A percentile compares a stretch with the other conserved stretches of the same genome.
These are phyloP conservation scores for Phaeophleospora eucalypticola DNA, from an alignment of 2,329 filamentous ascomycete species.

Conservation along the genomic window DNA sequence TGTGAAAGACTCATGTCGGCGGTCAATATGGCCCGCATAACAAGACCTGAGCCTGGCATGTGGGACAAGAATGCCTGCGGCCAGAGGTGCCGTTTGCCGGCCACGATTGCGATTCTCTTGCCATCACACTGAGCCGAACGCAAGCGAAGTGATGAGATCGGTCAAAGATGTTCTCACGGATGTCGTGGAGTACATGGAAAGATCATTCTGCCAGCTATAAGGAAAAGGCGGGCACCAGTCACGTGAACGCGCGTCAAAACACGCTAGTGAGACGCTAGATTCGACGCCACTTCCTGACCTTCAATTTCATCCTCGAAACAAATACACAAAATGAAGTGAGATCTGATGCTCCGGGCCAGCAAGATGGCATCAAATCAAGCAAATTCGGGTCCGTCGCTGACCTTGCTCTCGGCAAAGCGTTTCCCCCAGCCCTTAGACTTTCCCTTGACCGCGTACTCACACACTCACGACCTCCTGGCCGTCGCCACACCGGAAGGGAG, in stretches of 20 bases:
- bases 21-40: too few species aligned
- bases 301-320: background rate
- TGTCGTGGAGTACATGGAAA: too few species aligned
- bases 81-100: too few species aligned
- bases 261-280: background rate
- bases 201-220: too few species aligned
- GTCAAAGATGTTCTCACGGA: too few species aligned
- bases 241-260: background rate
- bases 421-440: slow-evolving; percentile 54
- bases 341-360: background rate
- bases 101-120: too few species aligned
- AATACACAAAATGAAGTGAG: background rate
- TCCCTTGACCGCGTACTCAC: slow-evolving; percentile 68
- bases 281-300: background rate
- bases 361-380: background rate
- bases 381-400: background rate
- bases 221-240: too few species aligned
- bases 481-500: slow-evolving; percentile 64
- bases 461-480: slow-evolving; percentile 78
- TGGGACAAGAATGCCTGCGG: too few species aligned
- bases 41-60: too few species aligned
- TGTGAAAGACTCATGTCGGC: too few species aligned
- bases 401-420: slow-evolving; percentile 49
- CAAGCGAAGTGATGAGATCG: too few species aligned
- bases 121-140: too few species aligned